phyloP scores from a whole-genome alignment of 2,329 filamentous ascomycete species.

The Nakataea oryzae region DNA sequence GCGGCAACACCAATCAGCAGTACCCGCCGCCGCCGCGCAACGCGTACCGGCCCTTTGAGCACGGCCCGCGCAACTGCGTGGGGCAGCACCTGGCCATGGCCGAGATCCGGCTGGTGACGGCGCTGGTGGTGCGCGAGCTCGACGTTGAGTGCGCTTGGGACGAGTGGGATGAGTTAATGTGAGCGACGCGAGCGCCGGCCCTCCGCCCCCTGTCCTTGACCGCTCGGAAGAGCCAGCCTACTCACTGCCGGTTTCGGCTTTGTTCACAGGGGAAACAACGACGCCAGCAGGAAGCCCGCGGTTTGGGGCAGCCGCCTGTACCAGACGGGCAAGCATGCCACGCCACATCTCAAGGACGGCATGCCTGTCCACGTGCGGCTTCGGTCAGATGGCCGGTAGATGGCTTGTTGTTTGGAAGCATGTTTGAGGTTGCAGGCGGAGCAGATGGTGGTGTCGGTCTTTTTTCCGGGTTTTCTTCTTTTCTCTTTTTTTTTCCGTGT shows the following conservation, averaged over 20 bases:
- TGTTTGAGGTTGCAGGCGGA: background rate
- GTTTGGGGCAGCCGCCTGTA: slow-evolving; percentile 21
- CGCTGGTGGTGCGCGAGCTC: slow-evolving; percentile 6
- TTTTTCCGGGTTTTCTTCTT: too few relatives aligned
- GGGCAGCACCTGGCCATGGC: slow-evolving; percentile 27
- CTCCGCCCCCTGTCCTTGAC: too few relatives aligned
- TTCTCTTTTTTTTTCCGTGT: too few relatives aligned
- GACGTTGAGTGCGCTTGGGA: slow-evolving; percentile 9
- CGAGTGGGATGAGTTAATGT: slow-evolving; percentile 15
- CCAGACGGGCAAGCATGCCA: slow-evolving; percentile 12
- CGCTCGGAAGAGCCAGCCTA: too few relatives aligned
- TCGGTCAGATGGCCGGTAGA: slow-evolving; percentile 1
- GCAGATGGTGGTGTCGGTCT: background rate
- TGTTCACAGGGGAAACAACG: slow-evolving; percentile 6
- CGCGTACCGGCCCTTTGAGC: slow-evolving; percentile 45
- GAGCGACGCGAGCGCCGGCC: too few relatives aligned
- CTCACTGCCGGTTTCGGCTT: too few relatives aligned
- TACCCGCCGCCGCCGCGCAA: slow-evolving; percentile 22
- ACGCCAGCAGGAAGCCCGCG: slow-evolving; percentile 10
- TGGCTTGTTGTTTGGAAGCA: background rate
- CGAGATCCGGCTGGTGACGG: slow-evolving; percentile 9
- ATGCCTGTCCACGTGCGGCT: slow-evolving; percentile 26
- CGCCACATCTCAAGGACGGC: slow-evolving; percentile 22
- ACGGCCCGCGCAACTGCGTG: slow-evolving; percentile 43
- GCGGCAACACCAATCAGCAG: slow-evolving; percentile 12